Base-by-base conservation (phyloP, 1,284 basidiomycete genomes). In the Peniophora sp. region DNA sequence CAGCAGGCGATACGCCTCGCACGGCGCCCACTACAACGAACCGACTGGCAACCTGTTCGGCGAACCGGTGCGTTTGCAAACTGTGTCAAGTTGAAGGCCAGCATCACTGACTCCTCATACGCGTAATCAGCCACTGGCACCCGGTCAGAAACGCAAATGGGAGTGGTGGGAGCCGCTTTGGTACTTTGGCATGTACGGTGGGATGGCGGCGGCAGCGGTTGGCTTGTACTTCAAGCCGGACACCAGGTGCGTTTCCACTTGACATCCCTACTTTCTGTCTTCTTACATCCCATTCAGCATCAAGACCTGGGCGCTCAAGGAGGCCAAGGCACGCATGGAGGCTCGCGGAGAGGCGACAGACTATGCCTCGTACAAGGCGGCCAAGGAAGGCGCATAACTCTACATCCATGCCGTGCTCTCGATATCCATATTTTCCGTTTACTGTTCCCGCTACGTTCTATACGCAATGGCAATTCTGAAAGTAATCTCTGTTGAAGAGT, bases 221-320 rank as follows among this genome's bases (percentile, higher is more conserved):
- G 70, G 92, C 61, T 70, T 92, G 45, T 89, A 92, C 70, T 97
- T 95, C 78, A 97, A 97, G 74, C 95, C 96, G 5, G 93, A 97
- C 66, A 95, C 90, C 17, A 94, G 87, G 94, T 94, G 62, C 58
- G 87, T 70, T 18, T 5, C n/a, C 27, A 0, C 36, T 49, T 51
- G 27, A 37, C 51, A 47, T 24, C 39, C 17, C 20, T 3, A 14
- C n/a, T 42, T 23, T 15, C 9, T 32, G 24, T 23, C 23, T 47
- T 5, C 24, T 37, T 27, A 41, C 50, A 36, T 37, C 24, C 46
- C 24, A 43, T 47, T 32, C 60, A 93, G 92, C 63, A 86, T 95
- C 67, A 86, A 92, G 70, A 83, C 83, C 0, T 96, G 92, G 92
- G 92, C 92, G 37, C 68, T 93, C 64, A 76, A 85, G 59, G 92